phyloP scores from a whole-genome alignment of 2,329 filamentous ascomycete species.

The Ilyonectria robusta region DNA sequence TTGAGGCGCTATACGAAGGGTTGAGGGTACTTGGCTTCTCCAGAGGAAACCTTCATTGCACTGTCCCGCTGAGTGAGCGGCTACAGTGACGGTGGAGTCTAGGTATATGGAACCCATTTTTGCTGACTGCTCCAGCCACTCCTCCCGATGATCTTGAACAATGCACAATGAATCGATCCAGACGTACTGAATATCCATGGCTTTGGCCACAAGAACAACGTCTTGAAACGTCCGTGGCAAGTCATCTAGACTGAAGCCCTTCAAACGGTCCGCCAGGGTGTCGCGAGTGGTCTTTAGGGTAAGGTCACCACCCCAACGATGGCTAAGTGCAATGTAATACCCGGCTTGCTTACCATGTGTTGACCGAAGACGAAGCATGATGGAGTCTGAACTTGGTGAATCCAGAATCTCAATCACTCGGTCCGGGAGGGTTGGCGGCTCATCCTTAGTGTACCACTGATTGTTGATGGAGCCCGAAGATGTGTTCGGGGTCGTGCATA shows the following conservation, averaged over 20 bases:
- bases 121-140: neutral
- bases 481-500: neutral
- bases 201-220: neutral
- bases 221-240: slow-evolving; percentile 3
- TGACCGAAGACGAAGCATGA: neutral
- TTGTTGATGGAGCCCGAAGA: neutral
- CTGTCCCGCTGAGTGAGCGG: neutral
- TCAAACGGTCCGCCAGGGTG: neutral
- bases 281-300: neutral
- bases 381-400: neutral
- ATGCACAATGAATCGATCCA: slow-evolving; percentile 3
- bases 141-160: neutral
- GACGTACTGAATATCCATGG: neutral
- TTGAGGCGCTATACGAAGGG: neutral
- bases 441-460: neutral
- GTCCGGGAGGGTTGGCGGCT: neutral
- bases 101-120: slow-evolving; percentile 2
- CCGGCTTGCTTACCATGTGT: neutral
- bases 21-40: neutral
- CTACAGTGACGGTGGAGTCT: neutral
- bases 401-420: neutral
- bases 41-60: slow-evolving; percentile 7
- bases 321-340: neutral
- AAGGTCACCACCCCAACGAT: neutral
- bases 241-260: neutral